Evolutionary conservation across 2,329 filamentous ascomycete genomes (phyloP), one percentile per base, ranked within the genome.

Genomic region (Polychaeton citri): DNA sequence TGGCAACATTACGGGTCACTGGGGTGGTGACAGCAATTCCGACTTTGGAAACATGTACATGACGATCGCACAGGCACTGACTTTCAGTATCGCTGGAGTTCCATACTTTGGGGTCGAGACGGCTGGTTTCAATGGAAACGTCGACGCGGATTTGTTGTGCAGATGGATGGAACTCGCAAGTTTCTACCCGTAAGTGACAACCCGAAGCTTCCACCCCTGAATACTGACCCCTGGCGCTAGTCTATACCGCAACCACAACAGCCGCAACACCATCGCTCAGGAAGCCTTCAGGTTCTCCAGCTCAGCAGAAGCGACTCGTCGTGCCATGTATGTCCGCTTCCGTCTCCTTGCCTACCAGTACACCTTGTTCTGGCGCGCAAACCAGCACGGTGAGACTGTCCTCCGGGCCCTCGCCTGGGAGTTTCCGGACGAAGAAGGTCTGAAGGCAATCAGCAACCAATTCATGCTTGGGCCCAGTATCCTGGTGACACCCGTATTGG

Each of bases 1-100:
- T 1, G 84, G 85, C 2, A 75, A 74, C 53, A 80, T 72, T 62
- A 78, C 81, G 1, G 83, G 81, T 1, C 83, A 90, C 57, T 92
- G 83, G 34, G 41, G 42, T 31, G 38, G 43, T 34, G 44, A 47
- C 28, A 39, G 6, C 2, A 43, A 34, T 21, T 38, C 38, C 3
- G 32, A 18, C 10, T 45, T 38, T 36, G 45, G 46, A 13, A 40
- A 40, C 39, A 49, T 49, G 46, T 48, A 47, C 37, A 43, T 47
- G 15, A 37, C 38, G 30, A 49, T 49, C 26, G 36, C 39, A 4
- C 45, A 48, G 40, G 47, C 47, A 7, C 32, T 49, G 13, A 38
- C 43, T 2, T 43, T 49, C 26, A 36, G 40, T 6, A 47, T 49
- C 19, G 45, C 45, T 18, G 45, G 46, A 13, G 45, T 49, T 3